Evolutionary conservation across 495 filamentous ascomycete genomes (phyloP), one percentile per base, ranked within the genome.

Genomic region (Parmelia sp.): DNA sequence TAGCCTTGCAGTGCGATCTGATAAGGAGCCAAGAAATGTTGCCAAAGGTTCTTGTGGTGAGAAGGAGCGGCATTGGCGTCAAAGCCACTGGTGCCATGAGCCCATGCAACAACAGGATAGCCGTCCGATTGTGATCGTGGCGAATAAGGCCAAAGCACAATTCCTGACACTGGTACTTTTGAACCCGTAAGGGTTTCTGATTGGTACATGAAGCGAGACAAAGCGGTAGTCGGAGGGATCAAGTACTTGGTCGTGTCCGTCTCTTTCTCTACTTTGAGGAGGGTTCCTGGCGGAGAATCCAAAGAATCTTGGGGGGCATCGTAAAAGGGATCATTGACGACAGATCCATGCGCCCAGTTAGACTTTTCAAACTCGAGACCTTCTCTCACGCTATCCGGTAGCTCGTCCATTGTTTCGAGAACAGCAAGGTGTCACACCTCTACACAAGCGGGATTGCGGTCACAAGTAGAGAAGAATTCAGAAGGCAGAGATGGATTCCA

Each of bases 61-160:
- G 77, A 80, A 14, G 82, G 82, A 3, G 75, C 77, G n/a, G 72
- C 70, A 4, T 80, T 66, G 23, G 70, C 71, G 37, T 70, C 77
- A 58, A 77, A 68, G 4, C 83, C 82, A 14, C 74, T 76, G 19
- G 83, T 85, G 1, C 82, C 82, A 66, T 84, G 83, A 4, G 79
- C 72, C 78, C 81, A 84, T 9, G 75, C 70, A 8, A 84, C 76
- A n/a, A 79, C 66, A 19, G 80, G 80, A 42, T 65, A 69, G 31
- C 58, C 62, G 58, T 70, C 68, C 23, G 68, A 21, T 19, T 71
- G 63, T 35, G 56, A 25, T 25, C 69, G 69, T 11, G 79, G 75
- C 11, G 66, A 56, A 69, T 75, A 82, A 0, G 81, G 82, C 79
- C 79, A 83, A 31, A 85, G 78, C 29, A 85, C 72, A 69, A 75